Percentiles rank a stretch among this genome's conserved stretches.
Conservation (phyloP, 75 land plant genomes). For the Cupressus sempervirens region DNA sequence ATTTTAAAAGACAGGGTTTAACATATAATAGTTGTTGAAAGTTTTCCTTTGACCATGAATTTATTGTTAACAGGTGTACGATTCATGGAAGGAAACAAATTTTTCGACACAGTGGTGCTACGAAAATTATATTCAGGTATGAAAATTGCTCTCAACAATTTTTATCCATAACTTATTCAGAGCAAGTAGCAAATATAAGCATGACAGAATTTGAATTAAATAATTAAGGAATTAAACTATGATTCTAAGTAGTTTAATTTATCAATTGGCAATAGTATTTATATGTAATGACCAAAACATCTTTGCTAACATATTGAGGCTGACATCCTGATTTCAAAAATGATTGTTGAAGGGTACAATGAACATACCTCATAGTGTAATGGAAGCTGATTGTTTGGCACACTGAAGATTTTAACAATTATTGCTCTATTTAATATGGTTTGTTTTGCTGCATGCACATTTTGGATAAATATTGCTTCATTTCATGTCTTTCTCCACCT, state of each 20-base stretch:
- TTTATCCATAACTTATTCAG: neutral
- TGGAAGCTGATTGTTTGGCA: neutral
- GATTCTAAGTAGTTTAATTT: neutral
- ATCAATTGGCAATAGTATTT: neutral
- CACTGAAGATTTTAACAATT: neutral
- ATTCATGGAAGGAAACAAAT: conserved; percentile 90
- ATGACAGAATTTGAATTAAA: neutral
- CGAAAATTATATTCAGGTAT: conserved; percentile 96
- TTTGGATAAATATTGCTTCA: neutral
- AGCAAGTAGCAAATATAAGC: neutral
- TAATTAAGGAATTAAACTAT: neutral
- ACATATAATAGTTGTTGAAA: neutral
- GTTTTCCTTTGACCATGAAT: neutral
- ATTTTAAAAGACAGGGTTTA: neutral
- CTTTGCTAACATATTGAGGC: neutral
- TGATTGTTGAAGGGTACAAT: neutral
- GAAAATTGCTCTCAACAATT: neutral
- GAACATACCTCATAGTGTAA: neutral
- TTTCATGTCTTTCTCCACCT: neutral
- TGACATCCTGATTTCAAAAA: neutral
- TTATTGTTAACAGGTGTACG: conserved; percentile 53
- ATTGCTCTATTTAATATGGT: neutral
- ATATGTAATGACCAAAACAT: too few species aligned
- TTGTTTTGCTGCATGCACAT: neutral
- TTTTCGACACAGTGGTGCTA: conserved; percentile 97